Evolutionary conservation across 768 basidiomycete genomes (phyloP).

Genomic region (Boletus reticulatus): DNA sequence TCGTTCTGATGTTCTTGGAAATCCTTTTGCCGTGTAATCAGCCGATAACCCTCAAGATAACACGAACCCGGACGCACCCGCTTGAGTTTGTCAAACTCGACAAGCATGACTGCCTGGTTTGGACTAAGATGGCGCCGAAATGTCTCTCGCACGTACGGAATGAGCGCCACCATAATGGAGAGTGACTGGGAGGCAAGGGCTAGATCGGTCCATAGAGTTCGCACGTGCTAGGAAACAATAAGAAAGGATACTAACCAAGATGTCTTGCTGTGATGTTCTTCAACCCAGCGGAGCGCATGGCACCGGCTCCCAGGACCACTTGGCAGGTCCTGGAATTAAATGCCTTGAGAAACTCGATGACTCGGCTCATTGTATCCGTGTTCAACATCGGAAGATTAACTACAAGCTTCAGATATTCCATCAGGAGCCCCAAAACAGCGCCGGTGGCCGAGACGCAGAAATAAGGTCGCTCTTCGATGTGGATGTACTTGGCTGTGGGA

Average conservation of each 20-base stretch:
- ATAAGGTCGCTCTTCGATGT: conserved; percentile 82
- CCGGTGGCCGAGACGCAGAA: conserved; percentile 86
- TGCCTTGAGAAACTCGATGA: conserved; percentile 95
- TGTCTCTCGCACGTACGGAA: conserved; percentile 94
- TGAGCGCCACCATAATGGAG: conserved; percentile 89
- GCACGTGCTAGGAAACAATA: conserved; percentile 17
- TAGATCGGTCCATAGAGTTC: conserved; percentile 32
- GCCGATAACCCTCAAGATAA: not conserved
- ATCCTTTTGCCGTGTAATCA: conserved; percentile 51
- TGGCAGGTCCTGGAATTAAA: conserved; percentile 99
- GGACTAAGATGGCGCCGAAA: conserved; percentile 91
- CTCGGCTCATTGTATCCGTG: conserved; percentile 91
- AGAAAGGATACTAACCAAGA: conserved; percentile 56
- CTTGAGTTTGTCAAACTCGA: conserved; percentile 98
- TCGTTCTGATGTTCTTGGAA: conserved; percentile 99
- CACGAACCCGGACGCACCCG: conserved; percentile 54
- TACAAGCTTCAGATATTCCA: conserved; percentile 86
- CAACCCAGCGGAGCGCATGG: conserved; percentile 97
- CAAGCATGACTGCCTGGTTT: conserved; percentile 94
- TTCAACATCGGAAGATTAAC: conserved; percentile 86
- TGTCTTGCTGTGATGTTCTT: conserved; percentile 99
- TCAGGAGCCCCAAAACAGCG: conserved; percentile 64
- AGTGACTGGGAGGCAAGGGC: conserved; percentile 95
- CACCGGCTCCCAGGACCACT: conserved; percentile 96
- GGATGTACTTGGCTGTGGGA: conserved; percentile 55